Base-by-base conservation (phyloP, 306 rosid species). In the Acacia melanoxylon region DNA sequence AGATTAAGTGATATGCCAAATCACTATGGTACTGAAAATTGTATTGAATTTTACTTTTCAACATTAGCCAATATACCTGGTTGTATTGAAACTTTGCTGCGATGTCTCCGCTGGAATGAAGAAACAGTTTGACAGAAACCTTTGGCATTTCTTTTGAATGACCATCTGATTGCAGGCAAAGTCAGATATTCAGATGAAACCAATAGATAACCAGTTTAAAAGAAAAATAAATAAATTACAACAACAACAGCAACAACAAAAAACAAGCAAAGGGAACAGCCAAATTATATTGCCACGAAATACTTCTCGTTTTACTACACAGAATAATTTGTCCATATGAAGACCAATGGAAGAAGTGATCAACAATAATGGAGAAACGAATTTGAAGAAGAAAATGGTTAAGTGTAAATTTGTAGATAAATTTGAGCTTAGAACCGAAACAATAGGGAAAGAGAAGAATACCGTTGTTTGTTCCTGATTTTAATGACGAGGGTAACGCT, bases 41-140 rank as follows among this genome's bases (percentile, higher is more conserved):
- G 37, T 44, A 51, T 68, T 41, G 48, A 45, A 54, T 77, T 58
- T 16, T 17, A 69, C 78, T 68, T 62, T 12, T 62, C 70, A 11
- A 29, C 31, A 63, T 42, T 17, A 79, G 79, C 49, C 75, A 73
- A 24, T 2, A 77, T 62, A 95, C 98, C 97, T 92, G 97, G 35
- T 93, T 87, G 79, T 86, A 93, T 40, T 82, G 83, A 85, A 93
- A 93, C 72, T 89, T 93, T 10, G 98, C 97, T 0, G 97, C 98
- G 82, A 95, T 67, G 40, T 80, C 85, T 59, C 99, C 99, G 41
- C 83, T 85, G 80, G 93, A 86, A 75, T 95, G 98, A 82, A 91
- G 96, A 79, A 91, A 87, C 68, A 91, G 85, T 75, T 91, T 93
- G 83, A 95, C 93, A 6, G 89, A 59, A 69, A 86, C 31, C 90